These are phyloP conservation scores for Syncephalastrum contaminatum DNA, from an alignment of 371 early-diverging fungal genomes.

Conservation along the genomic window DNA sequence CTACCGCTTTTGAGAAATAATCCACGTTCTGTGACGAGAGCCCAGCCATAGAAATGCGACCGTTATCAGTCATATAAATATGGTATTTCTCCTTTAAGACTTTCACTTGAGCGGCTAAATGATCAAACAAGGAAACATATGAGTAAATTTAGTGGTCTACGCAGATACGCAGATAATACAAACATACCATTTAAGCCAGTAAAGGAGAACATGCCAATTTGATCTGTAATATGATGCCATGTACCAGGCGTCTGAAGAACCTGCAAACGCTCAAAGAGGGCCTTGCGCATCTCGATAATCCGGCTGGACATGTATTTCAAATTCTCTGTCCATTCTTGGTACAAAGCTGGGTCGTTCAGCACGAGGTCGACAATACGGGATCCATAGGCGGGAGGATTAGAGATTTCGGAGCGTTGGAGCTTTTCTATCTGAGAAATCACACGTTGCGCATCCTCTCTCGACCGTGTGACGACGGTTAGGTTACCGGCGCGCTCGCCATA, in stretches of 20 bases:
- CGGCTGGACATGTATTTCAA: conserved; percentile 84
- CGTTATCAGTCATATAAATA: conserved; percentile 90
- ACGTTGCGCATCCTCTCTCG: conserved; percentile 41
- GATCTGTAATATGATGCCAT: conserved; percentile 91
- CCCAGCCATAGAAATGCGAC: conserved; percentile 94
- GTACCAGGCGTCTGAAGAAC: conserved; percentile 83
- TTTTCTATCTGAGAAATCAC: conserved; percentile 82
- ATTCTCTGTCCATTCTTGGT: conserved; percentile 81
- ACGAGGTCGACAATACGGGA: conserved; percentile 82
- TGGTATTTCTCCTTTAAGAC: conserved; percentile 81
- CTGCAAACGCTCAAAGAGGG: conserved; percentile 58
- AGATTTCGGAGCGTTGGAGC: conserved; percentile 81
- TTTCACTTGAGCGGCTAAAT: conserved; percentile 61
- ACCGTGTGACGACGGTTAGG: conserved; percentile 70
- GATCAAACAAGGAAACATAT: conserved; percentile 5
- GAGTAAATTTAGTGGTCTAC: background rate
- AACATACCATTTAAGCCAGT: conserved; percentile 75
- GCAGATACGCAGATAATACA: no score
- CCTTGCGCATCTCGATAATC: conserved; percentile 83
- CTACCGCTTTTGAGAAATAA: conserved; percentile 78
- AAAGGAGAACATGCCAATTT: conserved; percentile 97
- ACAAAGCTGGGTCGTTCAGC: conserved; percentile 71
- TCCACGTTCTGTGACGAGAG: conserved; percentile 82
- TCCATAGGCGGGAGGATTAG: conserved; percentile 89
- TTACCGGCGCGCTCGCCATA: conserved; percentile 92